These are phyloP conservation scores for Camptophora hylomeconis DNA, from an alignment of 2,329 filamentous ascomycete genomes.

Conservation along the genomic window DNA sequence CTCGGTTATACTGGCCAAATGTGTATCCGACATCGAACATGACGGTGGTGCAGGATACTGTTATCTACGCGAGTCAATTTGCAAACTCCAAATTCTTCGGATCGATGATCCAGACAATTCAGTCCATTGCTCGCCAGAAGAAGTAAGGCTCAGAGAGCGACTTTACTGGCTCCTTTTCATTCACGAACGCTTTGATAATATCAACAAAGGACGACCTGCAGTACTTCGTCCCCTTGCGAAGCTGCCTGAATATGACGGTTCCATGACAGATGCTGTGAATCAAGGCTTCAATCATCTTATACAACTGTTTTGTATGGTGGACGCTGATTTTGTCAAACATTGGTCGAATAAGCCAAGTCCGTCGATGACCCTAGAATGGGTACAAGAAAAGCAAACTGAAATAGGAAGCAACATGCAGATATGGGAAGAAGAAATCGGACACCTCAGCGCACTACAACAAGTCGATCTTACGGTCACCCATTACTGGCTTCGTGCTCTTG, in stretches of 20 bases:
- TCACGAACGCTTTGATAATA: conserved; percentile 43
- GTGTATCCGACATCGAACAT: conserved; percentile 35
- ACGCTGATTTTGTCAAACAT: conserved; percentile 30
- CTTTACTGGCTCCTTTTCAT: conserved; percentile 45
- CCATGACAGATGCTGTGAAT: conserved; percentile 26
- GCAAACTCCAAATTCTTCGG: conserved; percentile 32
- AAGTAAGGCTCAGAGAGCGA: conserved; percentile 32
- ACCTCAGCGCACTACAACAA: conserved; percentile 31
- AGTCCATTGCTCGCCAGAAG: conserved; percentile 20
- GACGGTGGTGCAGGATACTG: conserved; percentile 33
- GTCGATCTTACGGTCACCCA: conserved; percentile 36
- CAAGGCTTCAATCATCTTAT: conserved; percentile 33
- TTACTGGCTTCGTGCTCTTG: conserved; percentile 37
- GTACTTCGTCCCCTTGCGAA: conserved; percentile 21
- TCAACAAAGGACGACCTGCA: conserved; percentile 18
- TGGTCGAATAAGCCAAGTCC: conserved; percentile 28
- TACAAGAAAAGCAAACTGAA: conserved; percentile 33
- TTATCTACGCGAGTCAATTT: conserved; percentile 39
- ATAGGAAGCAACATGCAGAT: conserved; percentile 24
- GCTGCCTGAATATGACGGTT: conserved; percentile 28
- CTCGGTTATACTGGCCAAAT: conserved; percentile 39
- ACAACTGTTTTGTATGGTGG: conserved; percentile 31
- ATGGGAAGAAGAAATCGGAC: conserved; percentile 24
- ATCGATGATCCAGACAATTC: conserved; percentile 11
- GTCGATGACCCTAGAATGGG: conserved; percentile 28